Evolutionary conservation across 1,284 basidiomycete genomes (phyloP).

Genomic region (Leccinum pseudoinsigne): DNA sequence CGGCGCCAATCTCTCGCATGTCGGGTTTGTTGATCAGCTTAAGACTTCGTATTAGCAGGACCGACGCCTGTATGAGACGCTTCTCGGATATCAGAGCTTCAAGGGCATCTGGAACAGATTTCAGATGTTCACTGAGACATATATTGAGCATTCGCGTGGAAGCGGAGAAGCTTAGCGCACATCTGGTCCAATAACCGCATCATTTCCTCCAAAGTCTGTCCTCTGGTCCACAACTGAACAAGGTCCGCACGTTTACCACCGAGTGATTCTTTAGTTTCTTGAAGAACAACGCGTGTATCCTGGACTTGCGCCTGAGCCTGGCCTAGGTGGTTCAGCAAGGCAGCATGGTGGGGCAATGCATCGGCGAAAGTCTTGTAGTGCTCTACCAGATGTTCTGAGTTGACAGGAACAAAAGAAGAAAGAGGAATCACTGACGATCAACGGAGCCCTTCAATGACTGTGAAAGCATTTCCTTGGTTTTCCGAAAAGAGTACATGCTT

Average conservation of each 20-base stretch:
- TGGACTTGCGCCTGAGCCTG: constrained; percentile 74
- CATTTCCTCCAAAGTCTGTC: constrained; percentile 89
- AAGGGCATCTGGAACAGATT: constrained; percentile 88
- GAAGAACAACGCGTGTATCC: constrained; percentile 70
- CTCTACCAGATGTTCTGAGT: constrained; percentile 42
- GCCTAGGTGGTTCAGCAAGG: constrained; percentile 68
- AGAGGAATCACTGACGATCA: constrained; percentile 59
- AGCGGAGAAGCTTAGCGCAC: constrained; percentile 46
- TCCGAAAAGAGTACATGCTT: constrained; percentile 72
- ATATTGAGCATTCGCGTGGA: constrained; percentile 11
- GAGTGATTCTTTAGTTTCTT: constrained; percentile 77
- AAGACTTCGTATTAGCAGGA: constrained; percentile 84
- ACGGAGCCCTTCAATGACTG: constrained; percentile 81
- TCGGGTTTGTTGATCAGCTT: constrained; percentile 93
- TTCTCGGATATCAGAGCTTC: constrained; percentile 98
- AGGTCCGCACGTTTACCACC: constrained; percentile 83
- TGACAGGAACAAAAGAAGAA: neutral
- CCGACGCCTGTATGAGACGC: constrained; percentile 86
- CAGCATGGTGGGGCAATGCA: constrained; percentile 84
- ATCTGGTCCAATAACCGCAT: constrained; percentile 87
- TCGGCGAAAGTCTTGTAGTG: constrained; percentile 93
- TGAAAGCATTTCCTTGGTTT: constrained; percentile 75
- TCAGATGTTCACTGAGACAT: constrained; percentile 77
- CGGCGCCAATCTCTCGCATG: constrained; percentile 92
- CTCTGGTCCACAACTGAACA: constrained; percentile 82